A percentile compares a stretch with the other conserved stretches of the same genome.
phyloP scores from a whole-genome alignment of 495 filamentous ascomycete genomes.

The Podospora bellae-mahoneyi region DNA sequence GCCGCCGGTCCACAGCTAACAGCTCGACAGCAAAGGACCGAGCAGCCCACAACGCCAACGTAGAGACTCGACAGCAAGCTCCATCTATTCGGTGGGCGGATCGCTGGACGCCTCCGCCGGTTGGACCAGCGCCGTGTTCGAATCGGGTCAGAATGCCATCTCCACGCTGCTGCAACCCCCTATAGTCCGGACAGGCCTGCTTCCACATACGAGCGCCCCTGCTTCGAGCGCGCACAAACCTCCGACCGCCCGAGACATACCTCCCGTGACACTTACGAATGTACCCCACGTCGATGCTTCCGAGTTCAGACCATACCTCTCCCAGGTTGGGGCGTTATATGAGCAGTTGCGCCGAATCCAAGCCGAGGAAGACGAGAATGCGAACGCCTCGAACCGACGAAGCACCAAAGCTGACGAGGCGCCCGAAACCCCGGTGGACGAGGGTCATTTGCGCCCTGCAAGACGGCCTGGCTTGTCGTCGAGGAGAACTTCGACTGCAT shows the following conservation, averaged over 20 bases:
- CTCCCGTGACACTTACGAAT: constrained; percentile 88
- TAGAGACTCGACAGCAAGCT: constrained; percentile 83
- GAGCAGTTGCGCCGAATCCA: constrained; percentile 78
- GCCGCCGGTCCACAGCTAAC: constrained; percentile 10
- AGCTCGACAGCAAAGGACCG: constrained; percentile 31
- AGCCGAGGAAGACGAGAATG: constrained; percentile 58
- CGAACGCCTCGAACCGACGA: constrained; percentile 42
- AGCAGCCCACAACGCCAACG: constrained; percentile 40
- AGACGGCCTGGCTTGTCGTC: constrained; percentile 40
- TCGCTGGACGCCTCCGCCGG: constrained; percentile 61
- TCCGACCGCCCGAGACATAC: constrained; percentile 89
- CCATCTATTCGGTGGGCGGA: constrained; percentile 74
- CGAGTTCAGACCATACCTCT: constrained; percentile 78
- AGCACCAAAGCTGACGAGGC: constrained; percentile 49
- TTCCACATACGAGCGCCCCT: constrained; percentile 66
- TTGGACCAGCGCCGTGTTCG: constrained; percentile 61
- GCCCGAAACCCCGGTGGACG: constrained; percentile 42
- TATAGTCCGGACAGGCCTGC: constrained; percentile 80
- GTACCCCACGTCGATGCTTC: constrained; percentile 76
- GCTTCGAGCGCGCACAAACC: constrained; percentile 68
- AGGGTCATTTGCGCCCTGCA: constrained; percentile 42
- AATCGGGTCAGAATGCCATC: constrained; percentile 86
- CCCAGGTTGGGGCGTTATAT: constrained; percentile 75
- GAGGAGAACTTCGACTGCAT: constrained; percentile 47
- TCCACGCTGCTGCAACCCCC: constrained; percentile 89